A percentile compares a stretch with the other conserved stretches of the same genome.
phyloP scores from a whole-genome alignment of 805 yeast species.

The Ascoidea asiatica region DNA sequence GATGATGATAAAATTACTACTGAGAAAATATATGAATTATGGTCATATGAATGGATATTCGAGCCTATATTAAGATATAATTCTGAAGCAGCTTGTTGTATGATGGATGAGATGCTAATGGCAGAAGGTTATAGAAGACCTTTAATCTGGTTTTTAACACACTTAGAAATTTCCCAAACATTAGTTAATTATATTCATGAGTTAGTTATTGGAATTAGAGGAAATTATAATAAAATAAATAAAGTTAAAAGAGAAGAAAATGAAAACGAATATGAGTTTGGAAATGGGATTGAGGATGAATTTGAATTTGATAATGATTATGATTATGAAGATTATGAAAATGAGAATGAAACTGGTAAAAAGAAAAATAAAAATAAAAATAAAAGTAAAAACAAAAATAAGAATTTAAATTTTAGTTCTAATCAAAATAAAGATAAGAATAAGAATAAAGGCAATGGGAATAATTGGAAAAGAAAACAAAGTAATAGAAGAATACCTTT shows the following conservation, averaged over 20 bases:
- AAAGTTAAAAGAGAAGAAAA: no score
- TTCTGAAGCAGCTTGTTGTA: conserved; percentile 35
- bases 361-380: background rate
- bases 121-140: conserved; percentile 49
- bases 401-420: background rate
- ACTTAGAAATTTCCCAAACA: conserved; percentile 39
- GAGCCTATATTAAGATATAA: conserved; percentile 38
- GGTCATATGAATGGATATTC: conserved; percentile 31
- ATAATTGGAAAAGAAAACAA: no score
- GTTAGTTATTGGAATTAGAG: conserved; percentile 42
- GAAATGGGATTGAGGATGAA: no score
- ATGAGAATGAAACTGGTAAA: background rate
- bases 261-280: no score
- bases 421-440: background rate
- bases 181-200: conserved; percentile 53
- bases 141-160: conserved; percentile 56
- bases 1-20: conserved; percentile 26
- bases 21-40: conserved; percentile 34
- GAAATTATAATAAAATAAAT: conserved; percentile 23
- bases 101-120: conserved; percentile 64
- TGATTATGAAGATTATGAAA: background rate
- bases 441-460: no score
- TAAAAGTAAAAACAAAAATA: no score
- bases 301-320: conserved; percentile 7
- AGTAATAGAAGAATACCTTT: conserved; percentile 27